phyloP scores from a whole-genome alignment of 1,284 basidiomycete genomes.

The Xerocomus nothofagi region DNA sequence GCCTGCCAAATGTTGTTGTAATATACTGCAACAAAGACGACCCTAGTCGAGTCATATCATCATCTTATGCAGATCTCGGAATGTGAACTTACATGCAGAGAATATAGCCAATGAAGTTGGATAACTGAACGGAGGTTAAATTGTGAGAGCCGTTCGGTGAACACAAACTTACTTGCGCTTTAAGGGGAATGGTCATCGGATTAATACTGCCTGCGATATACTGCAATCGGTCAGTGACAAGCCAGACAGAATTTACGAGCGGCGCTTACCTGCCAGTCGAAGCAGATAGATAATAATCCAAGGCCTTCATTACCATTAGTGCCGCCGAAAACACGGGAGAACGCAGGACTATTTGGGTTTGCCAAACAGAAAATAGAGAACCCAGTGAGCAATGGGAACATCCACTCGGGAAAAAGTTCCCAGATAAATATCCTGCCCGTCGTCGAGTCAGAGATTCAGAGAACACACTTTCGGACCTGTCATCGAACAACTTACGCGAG shows the following conservation, averaged over 20 bases:
- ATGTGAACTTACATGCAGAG: slow-evolving; percentile 43
- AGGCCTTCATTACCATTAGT: slow-evolving; percentile 60
- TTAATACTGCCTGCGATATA: slow-evolving; percentile 47
- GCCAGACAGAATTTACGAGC: neutral
- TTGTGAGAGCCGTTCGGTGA: neutral
- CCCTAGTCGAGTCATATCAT: slow-evolving; percentile 25
- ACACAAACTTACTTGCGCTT: slow-evolving; percentile 37
- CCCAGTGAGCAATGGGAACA: slow-evolving; percentile 48
- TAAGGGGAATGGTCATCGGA: slow-evolving; percentile 48
- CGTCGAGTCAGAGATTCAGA: neutral
- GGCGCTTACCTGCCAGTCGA: slow-evolving; percentile 51
- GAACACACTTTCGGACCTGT: slow-evolving; percentile 22
- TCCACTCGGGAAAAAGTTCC: slow-evolving; percentile 54
- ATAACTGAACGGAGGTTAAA: slow-evolving; percentile 29
- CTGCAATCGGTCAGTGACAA: slow-evolving; percentile 20
- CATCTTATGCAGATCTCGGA: neutral
- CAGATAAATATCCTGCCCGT: slow-evolving; percentile 45
- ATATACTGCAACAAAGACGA: slow-evolving; percentile 45
- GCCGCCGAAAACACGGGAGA: slow-evolving; percentile 60
- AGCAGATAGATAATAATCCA: slow-evolving; percentile 49
- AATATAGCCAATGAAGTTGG: slow-evolving; percentile 46
- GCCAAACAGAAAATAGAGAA: slow-evolving; percentile 61
- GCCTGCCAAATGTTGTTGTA: slow-evolving; percentile 52
- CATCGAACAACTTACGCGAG: slow-evolving; percentile 30
- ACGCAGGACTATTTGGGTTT: slow-evolving; percentile 45